Base-by-base conservation (phyloP, 345 rosid species). In the Rhodamnia rubescens region DNA sequence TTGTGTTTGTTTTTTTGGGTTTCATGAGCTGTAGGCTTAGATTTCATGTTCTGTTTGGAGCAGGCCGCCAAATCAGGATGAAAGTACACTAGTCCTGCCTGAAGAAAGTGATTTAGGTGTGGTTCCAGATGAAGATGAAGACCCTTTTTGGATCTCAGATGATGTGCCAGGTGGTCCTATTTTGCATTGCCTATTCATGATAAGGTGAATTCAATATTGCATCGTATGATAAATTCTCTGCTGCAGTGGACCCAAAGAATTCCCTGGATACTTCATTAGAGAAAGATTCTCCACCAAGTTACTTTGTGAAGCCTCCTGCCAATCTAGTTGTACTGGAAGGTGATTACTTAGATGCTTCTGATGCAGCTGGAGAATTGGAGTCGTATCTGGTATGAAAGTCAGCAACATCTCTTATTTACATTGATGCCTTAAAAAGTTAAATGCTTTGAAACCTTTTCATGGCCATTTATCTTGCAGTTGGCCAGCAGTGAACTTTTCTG, bases 301-400 rank as follows among this genome's bases (percentile, higher is more conserved):
- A 91, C 86, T 94, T 94, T 87, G 94, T 95, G 85, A 98, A 93
- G 90, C 95, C 99, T 81, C 99, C 99, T 6, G 95, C 98, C 85
- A 96, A 96, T 90, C 92, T 98, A 87, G 94, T 96, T 84, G 99
- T 98, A 82, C 93, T 96, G 85, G 98, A 98, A 93, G 98, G 98
- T 56, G 99, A 95, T 85, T 96, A 98, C 90, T 90, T 95, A 75
- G 98, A 96, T 89, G 86, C 92, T 90, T 82, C 89, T 85, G 96
- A 96, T 82, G 95, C 94, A 83, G 94, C 91, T 58, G 95, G 95
- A 57, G 99, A 96, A 87, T 82, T 97, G 87, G 99, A 96, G 87
- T 95, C 98, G 16, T 97, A 95, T 90, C 97, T 97, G 99, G 99
- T 97, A 95, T 86, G 84, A 40, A 82, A 32, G 56, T 78, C 86